phyloP scores from a whole-genome alignment of 768 basidiomycete species.

The Russula foetens region DNA sequence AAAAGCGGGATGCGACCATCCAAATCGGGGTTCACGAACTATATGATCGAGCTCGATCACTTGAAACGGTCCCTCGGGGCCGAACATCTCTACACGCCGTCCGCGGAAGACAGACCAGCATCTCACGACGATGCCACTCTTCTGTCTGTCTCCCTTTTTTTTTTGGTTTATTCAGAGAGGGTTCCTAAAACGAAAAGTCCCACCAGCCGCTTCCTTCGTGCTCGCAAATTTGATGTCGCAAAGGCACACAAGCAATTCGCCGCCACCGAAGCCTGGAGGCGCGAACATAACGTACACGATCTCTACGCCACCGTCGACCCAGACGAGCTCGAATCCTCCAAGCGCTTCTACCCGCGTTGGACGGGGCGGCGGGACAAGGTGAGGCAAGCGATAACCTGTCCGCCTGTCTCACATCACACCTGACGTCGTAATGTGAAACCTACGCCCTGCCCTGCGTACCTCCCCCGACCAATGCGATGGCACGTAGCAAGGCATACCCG shows the following conservation, averaged over 20 bases:
- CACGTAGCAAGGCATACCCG: constrained; percentile 52
- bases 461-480: not conserved
- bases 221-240: constrained; percentile 53
- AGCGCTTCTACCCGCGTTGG: constrained; percentile 72
- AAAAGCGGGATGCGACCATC: too few relatives aligned
- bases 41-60: not conserved
- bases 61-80: not conserved
- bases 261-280: constrained; percentile 60
- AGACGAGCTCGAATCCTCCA: constrained; percentile 51
- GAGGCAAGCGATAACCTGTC: not conserved
- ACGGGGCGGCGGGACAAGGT: constrained; percentile 75
- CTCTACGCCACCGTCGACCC: constrained; percentile 52
- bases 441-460: too few relatives aligned
- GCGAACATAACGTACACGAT: constrained; percentile 49
- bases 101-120: constrained; percentile 27
- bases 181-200: too few relatives aligned
- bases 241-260: constrained; percentile 67
- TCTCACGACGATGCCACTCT: constrained; percentile 63
- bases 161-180: too few relatives aligned
- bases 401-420: too few relatives aligned
- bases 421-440: too few relatives aligned
- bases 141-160: constrained; percentile 36
- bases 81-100: constrained; percentile 1
- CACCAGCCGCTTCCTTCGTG: constrained; percentile 79
- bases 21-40: too few relatives aligned